These are phyloP conservation scores for Ceratobasidium theobromae DNA, from an alignment of 1,284 basidiomycete species.

Conservation along the genomic window DNA sequence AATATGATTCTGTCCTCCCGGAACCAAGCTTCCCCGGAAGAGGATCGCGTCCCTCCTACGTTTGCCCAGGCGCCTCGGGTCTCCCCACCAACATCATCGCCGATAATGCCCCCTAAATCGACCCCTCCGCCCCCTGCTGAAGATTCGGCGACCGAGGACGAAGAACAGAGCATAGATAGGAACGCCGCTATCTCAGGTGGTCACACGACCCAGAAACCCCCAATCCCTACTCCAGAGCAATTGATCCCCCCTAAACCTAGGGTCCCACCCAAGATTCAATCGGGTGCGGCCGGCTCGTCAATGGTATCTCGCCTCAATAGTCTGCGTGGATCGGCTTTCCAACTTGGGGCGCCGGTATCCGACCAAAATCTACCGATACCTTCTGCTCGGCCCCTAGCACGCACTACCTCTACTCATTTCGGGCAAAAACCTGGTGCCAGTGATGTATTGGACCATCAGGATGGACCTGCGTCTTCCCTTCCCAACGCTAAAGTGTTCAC, in stretches of 20 bases:
- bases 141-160: slow-evolving; percentile 25
- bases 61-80: not conserved
- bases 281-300: not conserved
- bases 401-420: not conserved
- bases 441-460: not conserved
- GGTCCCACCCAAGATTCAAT: not conserved
- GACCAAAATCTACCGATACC: not conserved
- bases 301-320: slow-evolving; percentile 30
- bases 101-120: not conserved
- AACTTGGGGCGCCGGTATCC: not conserved
- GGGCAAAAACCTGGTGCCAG: not conserved
- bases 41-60: slow-evolving; percentile 4
- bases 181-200: not conserved
- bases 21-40: not conserved
- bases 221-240: not conserved
- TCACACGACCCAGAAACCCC: not conserved
- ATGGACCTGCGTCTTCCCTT: not conserved
- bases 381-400: not conserved
- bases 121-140: not conserved
- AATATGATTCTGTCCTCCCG: slow-evolving; percentile 5
- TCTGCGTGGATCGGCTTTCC: slow-evolving; percentile 19
- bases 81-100: not conserved
- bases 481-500: slow-evolving; percentile 15
- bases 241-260: not conserved
- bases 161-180: slow-evolving; percentile 11